A percentile compares a stretch with the other conserved stretches of the same genome.
Evolutionary conservation across 176 grass and related monocot species (phyloP).

Genomic region (Rhynchospora pubera): DNA sequence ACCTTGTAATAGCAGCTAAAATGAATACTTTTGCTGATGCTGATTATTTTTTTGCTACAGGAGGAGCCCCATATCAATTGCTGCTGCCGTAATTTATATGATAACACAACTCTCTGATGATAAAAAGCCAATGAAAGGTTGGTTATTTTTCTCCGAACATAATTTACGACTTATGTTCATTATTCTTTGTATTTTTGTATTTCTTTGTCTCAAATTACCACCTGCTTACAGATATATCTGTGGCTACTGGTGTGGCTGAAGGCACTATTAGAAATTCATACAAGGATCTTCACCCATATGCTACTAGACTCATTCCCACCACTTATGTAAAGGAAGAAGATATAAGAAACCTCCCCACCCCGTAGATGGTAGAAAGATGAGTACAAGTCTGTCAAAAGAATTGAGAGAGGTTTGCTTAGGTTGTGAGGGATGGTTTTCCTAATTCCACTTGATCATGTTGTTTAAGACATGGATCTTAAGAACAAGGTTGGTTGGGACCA

Average conservation of each 20-base stretch:
- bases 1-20: background rate
- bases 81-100: conserved; percentile 91
- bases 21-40: background rate
- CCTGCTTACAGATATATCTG: conserved; percentile 57
- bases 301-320: conserved; percentile 66
- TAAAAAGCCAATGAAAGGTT: conserved; percentile 88
- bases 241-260: conserved; percentile 86
- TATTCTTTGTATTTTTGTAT: background rate
- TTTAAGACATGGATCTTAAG: background rate
- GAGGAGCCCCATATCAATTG: conserved; percentile 88
- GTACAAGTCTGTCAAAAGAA: background rate
- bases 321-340: conserved; percentile 79
- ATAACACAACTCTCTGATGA: conserved; percentile 93
- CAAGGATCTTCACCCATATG: conserved; percentile 79
- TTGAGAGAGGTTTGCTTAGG: background rate
- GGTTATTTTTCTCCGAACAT: background rate
- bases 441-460: background rate
- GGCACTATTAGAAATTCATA: conserved; percentile 93
- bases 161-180: background rate
- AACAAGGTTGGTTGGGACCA: background rate
- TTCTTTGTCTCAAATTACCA: background rate
- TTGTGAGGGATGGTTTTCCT: conserved; percentile 9
- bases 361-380: conserved; percentile 25
- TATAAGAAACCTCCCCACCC: conserved; percentile 77
- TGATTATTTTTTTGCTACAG: conserved; percentile 24